Evolutionary conservation across 164 flowering plant species (phyloP), one percentile per base, ranked within the genome.

Genomic region (Echeveria elegans): DNA sequence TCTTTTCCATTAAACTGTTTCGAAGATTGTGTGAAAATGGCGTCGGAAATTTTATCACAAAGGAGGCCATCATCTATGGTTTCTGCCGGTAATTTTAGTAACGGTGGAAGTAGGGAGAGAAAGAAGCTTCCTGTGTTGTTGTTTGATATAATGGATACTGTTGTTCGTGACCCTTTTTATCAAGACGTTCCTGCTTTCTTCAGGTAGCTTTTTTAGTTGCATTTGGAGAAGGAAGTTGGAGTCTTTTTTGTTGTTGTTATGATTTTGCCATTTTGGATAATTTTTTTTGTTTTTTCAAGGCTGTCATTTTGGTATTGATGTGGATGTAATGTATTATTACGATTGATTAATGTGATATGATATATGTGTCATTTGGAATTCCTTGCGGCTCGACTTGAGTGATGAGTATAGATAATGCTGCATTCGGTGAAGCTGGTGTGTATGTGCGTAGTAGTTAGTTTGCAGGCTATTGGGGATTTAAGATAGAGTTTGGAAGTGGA

Each of bases 91-190:
- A n/a, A n/a, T n/a, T n/a, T n/a, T n/a, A n/a, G n/a, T n/a, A 32
- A 28, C 11, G 7, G n/a, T 23, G 21, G 28, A 21, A 50, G 52
- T 18, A 18, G 56, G 11, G 21, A 59, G 58, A 58, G 66, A 15
- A 78, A 84, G 59, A 88, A 83, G 78, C 85, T 89, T 52, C 99
- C 99, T 8, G 72, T 94, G 6, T 68, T 94, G 76, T 82, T 94
- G 12, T 91, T 94, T 58, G 99, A 94, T 77, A 78, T 91, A 38
- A 91, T 94, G 96, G 96, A 85, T 76, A 91, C 96, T 7, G 70
- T 91, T 31, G 97, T 94, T 59, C 88, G 96, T 14, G 99, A 94
- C 71, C 99, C 99, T 48, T 94, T 91, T 66, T 89, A 84, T 76
- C 76, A 88, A 0, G 92, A 91, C 69, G 72, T 94, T 66, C 96